A percentile compares a stretch with the other conserved stretches of the same genome.
phyloP scores from a whole-genome alignment of 1,284 basidiomycete species.

The Pseudozyma sp. region DNA sequence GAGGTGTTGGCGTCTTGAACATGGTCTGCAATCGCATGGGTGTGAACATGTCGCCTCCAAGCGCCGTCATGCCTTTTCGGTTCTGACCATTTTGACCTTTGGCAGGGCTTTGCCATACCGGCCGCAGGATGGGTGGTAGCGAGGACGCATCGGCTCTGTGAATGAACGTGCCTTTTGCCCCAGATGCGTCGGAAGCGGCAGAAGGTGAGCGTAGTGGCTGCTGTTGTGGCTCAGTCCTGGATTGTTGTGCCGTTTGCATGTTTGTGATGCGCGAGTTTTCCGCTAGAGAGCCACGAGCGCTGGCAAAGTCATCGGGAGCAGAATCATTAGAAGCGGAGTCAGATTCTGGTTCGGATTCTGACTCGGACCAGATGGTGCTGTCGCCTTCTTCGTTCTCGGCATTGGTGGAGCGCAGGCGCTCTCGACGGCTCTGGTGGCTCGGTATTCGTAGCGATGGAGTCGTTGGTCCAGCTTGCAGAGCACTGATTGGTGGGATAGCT shows the following conservation, averaged over 20 bases:
- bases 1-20: slow-evolving; percentile 60
- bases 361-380: slow-evolving; percentile 48
- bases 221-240: slow-evolving; percentile 16
- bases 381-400: slow-evolving; percentile 36
- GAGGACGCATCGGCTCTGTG: slow-evolving; percentile 61
- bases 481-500: background rate
- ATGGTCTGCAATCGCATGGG: slow-evolving; percentile 64
- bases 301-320: slow-evolving; percentile 43
- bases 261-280: slow-evolving; percentile 44
- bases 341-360: slow-evolving; percentile 28
- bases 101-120: slow-evolving; percentile 58
- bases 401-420: slow-evolving; percentile 10
- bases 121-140: slow-evolving; percentile 59
- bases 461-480: slow-evolving; percentile 34
- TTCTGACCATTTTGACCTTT: slow-evolving; percentile 32
- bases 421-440: slow-evolving; percentile 32
- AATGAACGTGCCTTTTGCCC: slow-evolving; percentile 58
- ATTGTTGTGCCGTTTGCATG: slow-evolving; percentile 26
- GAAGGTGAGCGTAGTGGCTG: slow-evolving; percentile 18
- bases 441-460: slow-evolving; percentile 43
- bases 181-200: slow-evolving; percentile 24
- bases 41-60: slow-evolving; percentile 66
- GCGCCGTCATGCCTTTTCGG: slow-evolving; percentile 30
- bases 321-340: slow-evolving; percentile 25
- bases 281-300: slow-evolving; percentile 39